Evolutionary conservation across 179 eudicot species (phyloP), one percentile per base, ranked within the genome.

Genomic region (Nepenthes alata): DNA sequence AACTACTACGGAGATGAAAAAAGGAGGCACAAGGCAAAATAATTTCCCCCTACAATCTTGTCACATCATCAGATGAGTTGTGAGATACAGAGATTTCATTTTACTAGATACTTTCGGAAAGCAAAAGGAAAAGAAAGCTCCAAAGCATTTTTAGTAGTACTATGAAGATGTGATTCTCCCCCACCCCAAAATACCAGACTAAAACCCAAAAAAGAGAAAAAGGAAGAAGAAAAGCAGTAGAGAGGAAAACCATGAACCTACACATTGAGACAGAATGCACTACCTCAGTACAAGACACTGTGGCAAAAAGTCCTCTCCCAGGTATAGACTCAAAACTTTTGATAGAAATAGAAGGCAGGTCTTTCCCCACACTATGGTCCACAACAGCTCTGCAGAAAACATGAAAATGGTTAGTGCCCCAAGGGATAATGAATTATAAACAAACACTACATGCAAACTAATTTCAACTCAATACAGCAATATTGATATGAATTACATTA

Each of bases 301-400:
- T 93, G 37, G 98, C 98, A 69, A 66, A 79, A 65, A 93, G 93
- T 67, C 98, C 98, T 78, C 96, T 87, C 7, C 98, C 98, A 51
- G 98, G 97, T 15, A 93, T 65, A 58, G 85, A 89, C 73, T 87
- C 97, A 72, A 93, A 89, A 66, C 83, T 87, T 76, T 93, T 89
- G 70, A 93, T 81, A 62, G 84, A 76, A 68, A 93, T 65, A 45
- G 83, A 72, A 61, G 98, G 97, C 59, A 89, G 94, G 63, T 83
- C 88, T 64, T 78, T 70, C 52, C 90, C 93, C 15, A 63, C 57
- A 70, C 95, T 87, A 74, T 89, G 94, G 72, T 85, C 93, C 64
- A 93, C 96, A 75, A 93, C 93, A 70, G 97, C 98, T 83, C 98
- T 93, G 90, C 77, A 83, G 49, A 48, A 85, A 62, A 72, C 55